Percentiles rank a stretch among this genome's conserved stretches.
phyloP scores from a whole-genome alignment of 1,139 yeast species.

The Blastobotrys raffinosifermentans region DNA sequence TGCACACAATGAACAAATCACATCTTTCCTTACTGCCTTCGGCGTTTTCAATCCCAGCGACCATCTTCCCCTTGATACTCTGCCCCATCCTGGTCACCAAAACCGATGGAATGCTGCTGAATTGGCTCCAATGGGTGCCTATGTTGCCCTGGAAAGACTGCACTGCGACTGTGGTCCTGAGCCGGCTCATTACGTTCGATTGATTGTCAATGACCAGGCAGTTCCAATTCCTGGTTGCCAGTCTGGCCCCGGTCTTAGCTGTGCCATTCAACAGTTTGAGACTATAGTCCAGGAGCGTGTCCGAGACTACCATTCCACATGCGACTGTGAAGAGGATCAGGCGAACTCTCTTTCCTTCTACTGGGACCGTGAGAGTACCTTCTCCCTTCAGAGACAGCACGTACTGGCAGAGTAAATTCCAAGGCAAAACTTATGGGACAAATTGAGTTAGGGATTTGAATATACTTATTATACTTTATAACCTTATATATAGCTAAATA shows the following conservation, averaged over 20 bases:
- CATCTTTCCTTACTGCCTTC: slow-evolving; percentile 3
- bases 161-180: slow-evolving; percentile 3
- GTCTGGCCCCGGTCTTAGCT: slow-evolving; percentile 43
- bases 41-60: slow-evolving; percentile 1
- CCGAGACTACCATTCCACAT: slow-evolving; percentile 1
- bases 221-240: slow-evolving; percentile 44
- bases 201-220: slow-evolving; percentile 51
- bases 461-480: too few relatives aligned
- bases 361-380: not conserved
- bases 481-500: too few relatives aligned
- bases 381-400: too few relatives aligned
- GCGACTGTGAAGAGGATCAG: slow-evolving; percentile 2
- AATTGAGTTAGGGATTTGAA: too few relatives aligned
- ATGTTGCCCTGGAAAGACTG: slow-evolving; percentile 4
- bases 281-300: not conserved
- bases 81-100: slow-evolving; percentile 2
- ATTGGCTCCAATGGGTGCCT: slow-evolving; percentile 5
- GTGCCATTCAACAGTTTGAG: slow-evolving; percentile 10
- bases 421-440: too few relatives aligned
- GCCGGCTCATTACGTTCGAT: slow-evolving; percentile 40
- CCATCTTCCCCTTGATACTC: not conserved
- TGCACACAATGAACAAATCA: slow-evolving; percentile 8
- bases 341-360: not conserved
- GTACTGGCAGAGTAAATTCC: too few relatives aligned
- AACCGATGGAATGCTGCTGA: slow-evolving; percentile 2